Base-by-base conservation (phyloP, 73 alveolate genomes). In the Halteria grandinella region DNA sequence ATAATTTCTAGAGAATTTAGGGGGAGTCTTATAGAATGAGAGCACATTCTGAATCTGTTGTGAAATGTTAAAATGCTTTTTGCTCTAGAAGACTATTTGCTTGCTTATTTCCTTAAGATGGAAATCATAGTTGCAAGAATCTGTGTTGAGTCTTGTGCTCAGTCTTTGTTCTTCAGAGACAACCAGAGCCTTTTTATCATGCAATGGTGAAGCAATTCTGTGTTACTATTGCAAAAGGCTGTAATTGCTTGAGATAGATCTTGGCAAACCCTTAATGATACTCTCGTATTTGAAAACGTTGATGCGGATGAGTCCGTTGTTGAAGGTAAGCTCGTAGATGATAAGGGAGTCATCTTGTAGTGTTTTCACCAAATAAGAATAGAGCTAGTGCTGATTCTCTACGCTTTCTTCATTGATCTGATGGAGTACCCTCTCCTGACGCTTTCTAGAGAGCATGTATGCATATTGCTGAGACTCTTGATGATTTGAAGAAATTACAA, bases 51-150 rank as follows among this genome's bases (percentile, higher is more conserved):
- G 28, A 2, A 77, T 23, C 2, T 43, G 44, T 5, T 27, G n/a
- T 3, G 69, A 17, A n/a, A 62, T 25, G 23, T 62, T 33, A 14
- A 77, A 18, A 10, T 66, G 60, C 59, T 66, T 44, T 33, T 15
- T 66, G 29, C 45, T 43, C 14, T 17, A 21, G 43, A 29, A 62
- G 31, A 31, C 27, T 3, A 47, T 62, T 29, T 41, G 63, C n/a
- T 20, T 33, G 27, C 23, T 5, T 12, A 77, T 44, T 1, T 40
- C 5, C 8, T 7, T 25, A 10, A 71, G 50, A 48, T 77, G 88
- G 57, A 77, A 77, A 62, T 77, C 88, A 45, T 77, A 77, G 49
- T 77, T 77, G 53, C 44, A 77, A 7, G 81, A 60, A 36, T 77
- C 88, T 7, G 78, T 77, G 34, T 77, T 54, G 11, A 77, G 81